These are phyloP conservation scores for Suhomyces canberraensis DNA, from an alignment of 805 yeast species.

Conservation along the genomic window DNA sequence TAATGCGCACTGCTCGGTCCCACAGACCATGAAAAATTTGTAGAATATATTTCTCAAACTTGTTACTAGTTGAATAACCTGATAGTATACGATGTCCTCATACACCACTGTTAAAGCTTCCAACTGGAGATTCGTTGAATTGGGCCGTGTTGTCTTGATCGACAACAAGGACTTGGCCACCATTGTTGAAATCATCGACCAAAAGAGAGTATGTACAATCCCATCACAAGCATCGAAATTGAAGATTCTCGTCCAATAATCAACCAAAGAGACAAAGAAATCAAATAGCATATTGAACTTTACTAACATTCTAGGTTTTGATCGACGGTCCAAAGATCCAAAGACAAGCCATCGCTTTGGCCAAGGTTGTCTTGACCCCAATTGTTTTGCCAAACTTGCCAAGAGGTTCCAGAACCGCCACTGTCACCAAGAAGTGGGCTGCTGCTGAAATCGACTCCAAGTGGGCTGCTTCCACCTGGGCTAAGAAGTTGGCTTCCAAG, in stretches of 20 bases:
- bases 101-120: constrained; percentile 82
- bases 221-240: background rate
- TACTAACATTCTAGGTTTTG: constrained; percentile 43
- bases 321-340: constrained; percentile 95
- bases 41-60: constrained; percentile 2
- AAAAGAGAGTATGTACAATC: constrained; percentile 68
- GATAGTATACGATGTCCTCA: constrained; percentile 24
- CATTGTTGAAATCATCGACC: constrained; percentile 98
- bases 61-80: constrained; percentile 7
- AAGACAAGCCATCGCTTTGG: constrained; percentile 89
- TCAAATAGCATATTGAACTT: constrained; percentile 19
- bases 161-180: constrained; percentile 87
- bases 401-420: constrained; percentile 89
- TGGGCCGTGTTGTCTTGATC: constrained; percentile 97
- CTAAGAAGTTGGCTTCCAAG: constrained; percentile 95
- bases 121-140: constrained; percentile 99
- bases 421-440: constrained; percentile 89
- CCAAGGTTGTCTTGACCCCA: constrained; percentile 90
- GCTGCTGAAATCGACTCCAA: constrained; percentile 83
- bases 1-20: background rate
- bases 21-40: constrained; percentile 5
- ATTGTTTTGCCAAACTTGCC: constrained; percentile 79
- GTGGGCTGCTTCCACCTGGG: constrained; percentile 95
- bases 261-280: too few relatives aligned
- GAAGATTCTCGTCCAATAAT: too few relatives aligned